A percentile compares a stretch with the other conserved stretches of the same genome.
phyloP scores from a whole-genome alignment of 2,329 filamentous ascomycete genomes.

The Ophiostoma sp. region DNA sequence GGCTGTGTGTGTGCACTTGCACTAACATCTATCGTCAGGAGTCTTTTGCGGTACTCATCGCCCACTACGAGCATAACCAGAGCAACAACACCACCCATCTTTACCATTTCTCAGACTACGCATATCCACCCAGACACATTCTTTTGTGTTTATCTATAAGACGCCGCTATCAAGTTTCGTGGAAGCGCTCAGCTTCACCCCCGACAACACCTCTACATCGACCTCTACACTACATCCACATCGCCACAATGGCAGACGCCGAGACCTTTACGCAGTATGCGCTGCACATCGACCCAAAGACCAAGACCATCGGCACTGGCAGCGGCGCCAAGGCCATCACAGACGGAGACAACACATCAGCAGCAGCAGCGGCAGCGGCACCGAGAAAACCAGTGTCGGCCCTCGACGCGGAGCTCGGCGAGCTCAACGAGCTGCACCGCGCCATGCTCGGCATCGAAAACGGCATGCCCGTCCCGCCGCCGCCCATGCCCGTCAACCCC shows the following conservation, averaged over 20 bases:
- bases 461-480: constrained; percentile 66
- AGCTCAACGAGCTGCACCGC: constrained; percentile 75
- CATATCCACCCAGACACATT: not conserved
- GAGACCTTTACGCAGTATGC: constrained; percentile 79
- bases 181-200: not conserved
- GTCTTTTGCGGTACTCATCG: not conserved
- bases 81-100: not conserved
- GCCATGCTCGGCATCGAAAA: constrained; percentile 60
- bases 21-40: not conserved
- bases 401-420: constrained; percentile 60
- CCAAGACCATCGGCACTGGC: constrained; percentile 41
- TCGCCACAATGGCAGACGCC: constrained; percentile 49
- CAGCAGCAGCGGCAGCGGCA: constrained; percentile 64
- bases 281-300: constrained; percentile 72
- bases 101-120: not conserved
- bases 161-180: not conserved
- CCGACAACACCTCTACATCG: not conserved
- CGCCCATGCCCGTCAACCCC: constrained; percentile 85
- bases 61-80: not conserved
- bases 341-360: not conserved
- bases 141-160: not conserved
- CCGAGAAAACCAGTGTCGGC: constrained; percentile 55
- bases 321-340: not conserved
- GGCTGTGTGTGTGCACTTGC: not conserved
- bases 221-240: not conserved